Evolutionary conservation across 805 yeast genomes (phyloP), one percentile per base, ranked within the genome.

Genomic region (Candida suzukii): DNA sequence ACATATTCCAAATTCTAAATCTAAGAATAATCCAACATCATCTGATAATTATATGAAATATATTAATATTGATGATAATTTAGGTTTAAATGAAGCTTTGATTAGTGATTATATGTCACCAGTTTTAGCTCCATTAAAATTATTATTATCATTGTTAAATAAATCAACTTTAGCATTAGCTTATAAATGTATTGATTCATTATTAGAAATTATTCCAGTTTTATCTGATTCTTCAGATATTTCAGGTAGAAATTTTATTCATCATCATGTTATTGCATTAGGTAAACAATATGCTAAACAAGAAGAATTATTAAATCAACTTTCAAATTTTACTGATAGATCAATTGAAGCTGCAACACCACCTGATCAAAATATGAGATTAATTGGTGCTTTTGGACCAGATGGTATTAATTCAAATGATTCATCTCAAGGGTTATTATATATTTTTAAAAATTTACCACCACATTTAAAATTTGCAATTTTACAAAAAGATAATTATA

Each of bases 161-260:
- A 81, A 77, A 54, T 70, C 90, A 5, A 76, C 91, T 0, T 53
- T 78, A 26, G 52, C 63, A n/a, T 67, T 74, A 42, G 67, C 88
- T 4, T 67, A 61, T 35, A 60, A 66, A 21, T 80, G 88, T 55
- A 77, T 86, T 44, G 82, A 73, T 46, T 60, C 52, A n/a, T 53
- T 83, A 29, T 63, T 83, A 39, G 68, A 64, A 21, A 63, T 67
- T 14, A 68, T 79, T 33, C 75, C 76, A 9, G 67, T 71, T 12
- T 58, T 81, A 20, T 67, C 73, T 36, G 93, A 86, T 50, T 68
- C 79, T 0, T 64, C 78, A 8, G 96, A 88, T 52, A 77, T 90
- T 35, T 79, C 83, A 41, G 86, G 86, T 16, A 72, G 96, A 49
- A 90, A 85, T 56, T 81, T 90, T 53, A 74, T 90, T 52, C 98